phyloP scores from a whole-genome alignment of 1,284 basidiomycete genomes.

The Coniophora puteana region DNA sequence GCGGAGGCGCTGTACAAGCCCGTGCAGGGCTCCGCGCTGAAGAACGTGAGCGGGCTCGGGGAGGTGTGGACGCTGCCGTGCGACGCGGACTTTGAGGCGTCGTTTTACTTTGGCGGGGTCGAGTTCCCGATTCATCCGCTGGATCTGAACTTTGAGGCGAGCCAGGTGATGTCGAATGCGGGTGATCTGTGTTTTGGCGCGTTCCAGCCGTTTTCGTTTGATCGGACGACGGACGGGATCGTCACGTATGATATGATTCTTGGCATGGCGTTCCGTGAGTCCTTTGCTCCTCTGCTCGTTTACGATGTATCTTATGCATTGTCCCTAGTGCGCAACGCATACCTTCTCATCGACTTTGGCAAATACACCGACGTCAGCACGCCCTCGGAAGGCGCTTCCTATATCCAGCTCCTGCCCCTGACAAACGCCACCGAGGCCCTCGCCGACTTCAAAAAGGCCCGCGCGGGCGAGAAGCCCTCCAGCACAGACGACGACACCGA shows the following conservation, averaged over 20 bases:
- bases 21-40: slow-evolving; percentile 49
- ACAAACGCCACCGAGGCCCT: slow-evolving; percentile 35
- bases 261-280: slow-evolving; percentile 56
- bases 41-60: slow-evolving; percentile 44
- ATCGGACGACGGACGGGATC: slow-evolving; percentile 40
- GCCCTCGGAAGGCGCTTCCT: slow-evolving; percentile 40
- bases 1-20: slow-evolving; percentile 54
- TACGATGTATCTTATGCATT: no score
- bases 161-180: no score
- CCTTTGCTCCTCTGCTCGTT: no score
- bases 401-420: slow-evolving; percentile 55
- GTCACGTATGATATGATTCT: slow-evolving; percentile 38
- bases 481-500: neutral
- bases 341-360: slow-evolving; percentile 58
- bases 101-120: slow-evolving; percentile 52
- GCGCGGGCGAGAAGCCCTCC: slow-evolving; percentile 6
- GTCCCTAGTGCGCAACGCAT: slow-evolving; percentile 49
- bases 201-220: slow-evolving; percentile 40
- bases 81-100: slow-evolving; percentile 54
- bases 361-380: slow-evolving; percentile 44
- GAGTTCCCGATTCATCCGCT: slow-evolving; percentile 59
- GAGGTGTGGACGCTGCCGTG: slow-evolving; percentile 58
- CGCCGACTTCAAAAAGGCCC: slow-evolving; percentile 17
- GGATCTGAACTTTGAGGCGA: slow-evolving; percentile 34
- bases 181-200: slow-evolving; percentile 42